These are phyloP conservation scores for Serpula lacrymans DNA, from an alignment of 768 basidiomycete species.

Conservation along the genomic window DNA sequence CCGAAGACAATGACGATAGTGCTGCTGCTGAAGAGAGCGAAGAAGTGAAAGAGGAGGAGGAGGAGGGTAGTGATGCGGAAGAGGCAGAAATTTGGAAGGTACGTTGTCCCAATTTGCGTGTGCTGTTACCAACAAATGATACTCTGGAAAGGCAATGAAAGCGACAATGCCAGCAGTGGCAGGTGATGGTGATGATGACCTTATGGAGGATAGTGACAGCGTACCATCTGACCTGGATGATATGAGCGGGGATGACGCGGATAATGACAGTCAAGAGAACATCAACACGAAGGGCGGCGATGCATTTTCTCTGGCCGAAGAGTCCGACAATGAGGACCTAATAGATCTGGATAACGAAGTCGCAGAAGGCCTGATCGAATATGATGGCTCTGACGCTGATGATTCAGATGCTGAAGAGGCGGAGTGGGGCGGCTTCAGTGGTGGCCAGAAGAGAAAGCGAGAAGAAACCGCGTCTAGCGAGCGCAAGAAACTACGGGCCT, in stretches of 20 bases:
- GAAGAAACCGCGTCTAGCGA: conserved; percentile 36
- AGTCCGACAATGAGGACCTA: conserved; percentile 70
- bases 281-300: conserved; percentile 37
- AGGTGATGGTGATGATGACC: conserved; percentile 48
- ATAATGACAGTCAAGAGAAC: conserved; percentile 28
- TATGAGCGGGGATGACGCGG: conserved; percentile 29
- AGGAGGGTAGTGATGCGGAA: conserved; percentile 43
- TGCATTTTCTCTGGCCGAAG: conserved; percentile 55
- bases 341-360: conserved; percentile 54
- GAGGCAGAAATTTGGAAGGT: conserved; percentile 92
- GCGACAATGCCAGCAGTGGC: conserved; percentile 67
- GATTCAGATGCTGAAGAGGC: conserved; percentile 42
- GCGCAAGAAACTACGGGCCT: conserved; percentile 64
- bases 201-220: conserved; percentile 38
- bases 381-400: conserved; percentile 50
- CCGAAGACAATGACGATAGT: conserved; percentile 15
- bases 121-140: neutral
- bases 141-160: conserved; percentile 71
- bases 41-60: conserved; percentile 37
- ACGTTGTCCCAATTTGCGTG: neutral
- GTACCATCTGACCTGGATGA: conserved; percentile 24
- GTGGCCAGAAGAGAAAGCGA: conserved; percentile 37
- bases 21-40: conserved; percentile 20
- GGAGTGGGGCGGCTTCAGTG: conserved; percentile 54
- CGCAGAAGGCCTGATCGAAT: conserved; percentile 57